Percentiles rank a stretch among this genome's conserved stretches.
These are phyloP conservation scores for Aureobasidium sp. DNA, from an alignment of 2,329 filamentous ascomycete genomes.

Conservation along the genomic window DNA sequence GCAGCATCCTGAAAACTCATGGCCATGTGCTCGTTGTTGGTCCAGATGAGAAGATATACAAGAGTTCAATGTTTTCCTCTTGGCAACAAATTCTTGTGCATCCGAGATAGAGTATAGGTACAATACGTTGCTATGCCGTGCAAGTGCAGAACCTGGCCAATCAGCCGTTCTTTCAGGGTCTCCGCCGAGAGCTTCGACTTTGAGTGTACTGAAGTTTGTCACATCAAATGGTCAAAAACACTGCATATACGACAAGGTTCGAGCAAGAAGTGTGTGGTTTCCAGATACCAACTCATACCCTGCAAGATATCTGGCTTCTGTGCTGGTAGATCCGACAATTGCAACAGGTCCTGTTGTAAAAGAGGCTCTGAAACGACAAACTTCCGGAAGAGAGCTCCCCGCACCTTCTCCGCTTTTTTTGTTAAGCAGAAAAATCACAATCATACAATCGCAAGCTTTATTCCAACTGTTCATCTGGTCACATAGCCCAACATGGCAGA, in stretches of 20 bases:
- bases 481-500: slow-evolving; percentile 10
- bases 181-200: neutral
- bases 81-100: neutral
- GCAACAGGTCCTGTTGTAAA: neutral
- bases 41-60: neutral
- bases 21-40: neutral
- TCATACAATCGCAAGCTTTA: neutral
- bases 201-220: neutral
- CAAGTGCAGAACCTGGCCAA: neutral
- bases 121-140: neutral
- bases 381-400: neutral
- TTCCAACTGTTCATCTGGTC: neutral
- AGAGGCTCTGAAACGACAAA: neutral
- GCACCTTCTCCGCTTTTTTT: neutral
- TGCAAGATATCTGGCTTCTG: too few relatives aligned
- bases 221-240: too few relatives aligned
- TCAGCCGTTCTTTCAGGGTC: neutral
- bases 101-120: neutral
- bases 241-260: too few relatives aligned
- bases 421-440: neutral
- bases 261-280: too few relatives aligned
- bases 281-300: too few relatives aligned
- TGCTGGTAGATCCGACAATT: too few relatives aligned
- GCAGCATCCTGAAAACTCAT: neutral
- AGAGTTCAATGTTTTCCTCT: neutral